Evolutionary conservation across 257 asterid species (phyloP).

Genomic region (Solanum gracilifrons): DNA sequence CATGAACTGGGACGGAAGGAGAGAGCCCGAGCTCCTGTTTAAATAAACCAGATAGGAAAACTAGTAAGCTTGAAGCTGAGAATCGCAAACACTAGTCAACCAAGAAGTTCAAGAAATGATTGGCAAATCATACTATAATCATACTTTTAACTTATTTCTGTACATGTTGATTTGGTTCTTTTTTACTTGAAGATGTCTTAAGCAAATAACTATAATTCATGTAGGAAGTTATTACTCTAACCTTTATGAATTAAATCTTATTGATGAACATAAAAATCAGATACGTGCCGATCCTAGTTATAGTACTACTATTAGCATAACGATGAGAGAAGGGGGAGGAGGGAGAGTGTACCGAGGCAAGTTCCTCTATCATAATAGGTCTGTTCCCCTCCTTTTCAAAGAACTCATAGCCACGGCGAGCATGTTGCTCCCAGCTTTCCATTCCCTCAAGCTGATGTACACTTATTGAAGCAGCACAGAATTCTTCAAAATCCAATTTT

Average conservation of each 20-base stretch:
- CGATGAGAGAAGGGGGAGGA: neutral
- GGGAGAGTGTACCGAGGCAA: conserved; percentile 63
- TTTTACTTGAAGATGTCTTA: neutral
- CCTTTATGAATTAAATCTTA: neutral
- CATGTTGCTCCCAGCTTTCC: conserved; percentile 91
- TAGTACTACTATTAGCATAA: neutral
- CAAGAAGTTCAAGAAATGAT: neutral
- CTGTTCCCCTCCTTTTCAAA: conserved; percentile 90
- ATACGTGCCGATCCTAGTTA: neutral
- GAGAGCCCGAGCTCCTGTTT: conserved; percentile 78
- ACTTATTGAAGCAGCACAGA: conserved; percentile 78
- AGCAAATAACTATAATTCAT: neutral
- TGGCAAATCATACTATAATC: neutral
- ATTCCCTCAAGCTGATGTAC: conserved; percentile 86
- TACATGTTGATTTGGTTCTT: neutral
- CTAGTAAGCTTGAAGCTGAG: neutral
- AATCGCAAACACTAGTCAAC: neutral
- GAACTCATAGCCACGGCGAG: conserved; percentile 78
- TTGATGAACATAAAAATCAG: neutral
- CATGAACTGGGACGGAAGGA: conserved; percentile 86
- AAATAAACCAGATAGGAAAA: neutral
- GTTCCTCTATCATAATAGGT: conserved; percentile 92
- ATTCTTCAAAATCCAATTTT: conserved; percentile 85
- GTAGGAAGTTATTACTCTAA: neutral
- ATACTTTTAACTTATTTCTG: neutral